These are phyloP conservation scores for Sarcocystis neurona DNA, from an alignment of 169 alveolate species.

Conservation along the genomic window DNA sequence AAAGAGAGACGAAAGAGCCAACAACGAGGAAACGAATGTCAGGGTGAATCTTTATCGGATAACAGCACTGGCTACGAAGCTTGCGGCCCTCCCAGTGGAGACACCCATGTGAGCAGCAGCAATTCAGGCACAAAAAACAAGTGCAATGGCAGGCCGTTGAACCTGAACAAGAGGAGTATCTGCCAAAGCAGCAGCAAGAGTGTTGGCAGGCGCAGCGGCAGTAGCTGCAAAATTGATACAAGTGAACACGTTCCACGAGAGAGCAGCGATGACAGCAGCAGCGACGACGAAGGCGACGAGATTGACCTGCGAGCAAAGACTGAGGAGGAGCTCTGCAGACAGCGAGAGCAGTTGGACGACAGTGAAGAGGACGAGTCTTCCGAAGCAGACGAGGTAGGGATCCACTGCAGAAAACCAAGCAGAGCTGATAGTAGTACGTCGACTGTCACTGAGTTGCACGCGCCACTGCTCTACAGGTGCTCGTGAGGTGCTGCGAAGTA, in stretches of 20 bases:
- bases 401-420: not conserved
- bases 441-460: not conserved
- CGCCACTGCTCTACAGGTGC: too few relatives aligned
- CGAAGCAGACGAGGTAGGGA: constrained; percentile 15
- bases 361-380: constrained; percentile 10
- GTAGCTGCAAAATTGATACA: not conserved
- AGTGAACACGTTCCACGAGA: too few relatives aligned
- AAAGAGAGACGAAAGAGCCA: not conserved
- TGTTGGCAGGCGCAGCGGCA: not conserved
- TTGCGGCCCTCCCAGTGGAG: too few relatives aligned
- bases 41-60: too few relatives aligned
- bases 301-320: constrained; percentile 10
- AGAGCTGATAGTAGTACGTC: not conserved
- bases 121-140: not conserved
- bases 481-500: too few relatives aligned
- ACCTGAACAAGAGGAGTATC: not conserved
- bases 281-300: constrained; percentile 27
- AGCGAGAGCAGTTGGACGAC: constrained; percentile 3
- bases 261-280: constrained; percentile 6
- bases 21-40: not conserved
- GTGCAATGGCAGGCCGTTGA: not conserved
- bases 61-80: too few relatives aligned
- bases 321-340: not conserved
- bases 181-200: not conserved
- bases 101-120: not conserved